A percentile compares a stretch with the other conserved stretches of the same genome.
These are phyloP conservation scores for Chalara sp. DNA, from an alignment of 2,329 filamentous ascomycete genomes.

Conservation along the genomic window DNA sequence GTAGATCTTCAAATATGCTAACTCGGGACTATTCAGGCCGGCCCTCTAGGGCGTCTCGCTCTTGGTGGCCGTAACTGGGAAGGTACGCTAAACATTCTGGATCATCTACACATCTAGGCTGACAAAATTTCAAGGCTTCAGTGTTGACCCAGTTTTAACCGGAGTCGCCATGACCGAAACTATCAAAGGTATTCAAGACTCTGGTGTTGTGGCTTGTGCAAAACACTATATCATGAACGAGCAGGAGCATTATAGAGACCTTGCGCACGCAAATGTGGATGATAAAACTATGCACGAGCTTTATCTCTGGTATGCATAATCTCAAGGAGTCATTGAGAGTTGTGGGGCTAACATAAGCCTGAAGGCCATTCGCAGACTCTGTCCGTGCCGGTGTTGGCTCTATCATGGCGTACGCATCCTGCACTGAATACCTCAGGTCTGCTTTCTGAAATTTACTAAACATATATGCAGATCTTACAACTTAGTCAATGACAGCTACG, in stretches of 20 bases:
- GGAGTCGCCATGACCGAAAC: constrained; percentile 27
- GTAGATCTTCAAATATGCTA: too few species aligned
- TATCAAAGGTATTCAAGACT: constrained; percentile 27
- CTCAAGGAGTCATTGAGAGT: too few species aligned
- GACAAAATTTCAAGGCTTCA: constrained; percentile 13
- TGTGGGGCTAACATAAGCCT: neutral
- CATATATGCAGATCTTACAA: constrained; percentile 26
- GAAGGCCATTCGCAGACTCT: constrained; percentile 65
- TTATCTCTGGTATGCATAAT: constrained; percentile 55
- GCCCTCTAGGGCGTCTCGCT: constrained; percentile 40
- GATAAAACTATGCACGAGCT: constrained; percentile 68
- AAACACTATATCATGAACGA: constrained; percentile 43
- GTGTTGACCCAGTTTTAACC: constrained; percentile 29
- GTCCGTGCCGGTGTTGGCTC: constrained; percentile 44
- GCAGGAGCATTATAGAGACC: constrained; percentile 38
- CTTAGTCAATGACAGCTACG: constrained; percentile 30
- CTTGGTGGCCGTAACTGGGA: constrained; percentile 38
- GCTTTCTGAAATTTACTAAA: too few species aligned
- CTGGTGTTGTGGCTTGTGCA: constrained; percentile 28
- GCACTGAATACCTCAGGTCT: too few species aligned
- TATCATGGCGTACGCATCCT: constrained; percentile 5
- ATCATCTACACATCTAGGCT: too few species aligned
- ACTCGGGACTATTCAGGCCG: constrained; percentile 25
- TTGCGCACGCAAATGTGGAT: constrained; percentile 35
- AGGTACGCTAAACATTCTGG: neutral